phyloP scores from a whole-genome alignment of 345 rosid species.

The Syzygium oleosum region DNA sequence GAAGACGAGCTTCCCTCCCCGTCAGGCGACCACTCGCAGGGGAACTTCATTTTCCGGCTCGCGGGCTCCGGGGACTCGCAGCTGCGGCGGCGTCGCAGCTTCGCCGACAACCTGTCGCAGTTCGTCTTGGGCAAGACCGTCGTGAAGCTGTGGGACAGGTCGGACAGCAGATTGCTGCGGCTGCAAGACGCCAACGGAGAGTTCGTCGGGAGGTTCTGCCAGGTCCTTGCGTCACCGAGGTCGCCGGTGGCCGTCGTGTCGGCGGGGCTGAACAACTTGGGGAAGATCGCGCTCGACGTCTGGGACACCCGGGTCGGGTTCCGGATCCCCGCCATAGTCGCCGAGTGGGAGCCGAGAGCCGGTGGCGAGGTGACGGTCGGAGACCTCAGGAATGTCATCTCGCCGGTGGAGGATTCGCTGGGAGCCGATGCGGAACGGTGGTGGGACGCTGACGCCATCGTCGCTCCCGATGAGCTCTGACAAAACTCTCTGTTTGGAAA shows the following conservation, averaged over 20 bases:
- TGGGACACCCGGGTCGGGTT: slow-evolving; percentile 58
- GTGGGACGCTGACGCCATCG: slow-evolving; percentile 62
- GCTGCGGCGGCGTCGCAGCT: slow-evolving; percentile 22
- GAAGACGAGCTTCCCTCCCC: slow-evolving; percentile 7
- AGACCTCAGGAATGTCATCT: slow-evolving; percentile 45
- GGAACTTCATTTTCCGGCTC: slow-evolving; percentile 27
- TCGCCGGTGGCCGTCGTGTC: slow-evolving; percentile 35
- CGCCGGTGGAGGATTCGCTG: slow-evolving; percentile 34
- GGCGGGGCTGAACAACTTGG: slow-evolving; percentile 7
- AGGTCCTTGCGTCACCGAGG: slow-evolving; percentile 14
- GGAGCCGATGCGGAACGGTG: slow-evolving; percentile 30
- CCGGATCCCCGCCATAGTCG: slow-evolving; percentile 41
- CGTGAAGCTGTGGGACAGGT: slow-evolving; percentile 55
- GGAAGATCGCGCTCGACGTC: slow-evolving; percentile 21
- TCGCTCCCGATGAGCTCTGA: slow-evolving; percentile 3
- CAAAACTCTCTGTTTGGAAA: background rate
- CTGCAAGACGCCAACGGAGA: background rate
- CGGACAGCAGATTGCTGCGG: slow-evolving; percentile 12
- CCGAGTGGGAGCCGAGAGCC: slow-evolving; percentile 46
- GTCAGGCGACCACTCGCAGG: background rate
- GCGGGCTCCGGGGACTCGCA: slow-evolving; percentile 20
- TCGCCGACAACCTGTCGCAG: slow-evolving; percentile 30
- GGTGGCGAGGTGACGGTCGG: slow-evolving; percentile 25
- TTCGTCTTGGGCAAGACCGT: slow-evolving; percentile 36
- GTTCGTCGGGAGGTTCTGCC: slow-evolving; percentile 5